Conservation (phyloP, 495 filamentous ascomycete species). For the Annulohypoxylon nitens region DNA sequence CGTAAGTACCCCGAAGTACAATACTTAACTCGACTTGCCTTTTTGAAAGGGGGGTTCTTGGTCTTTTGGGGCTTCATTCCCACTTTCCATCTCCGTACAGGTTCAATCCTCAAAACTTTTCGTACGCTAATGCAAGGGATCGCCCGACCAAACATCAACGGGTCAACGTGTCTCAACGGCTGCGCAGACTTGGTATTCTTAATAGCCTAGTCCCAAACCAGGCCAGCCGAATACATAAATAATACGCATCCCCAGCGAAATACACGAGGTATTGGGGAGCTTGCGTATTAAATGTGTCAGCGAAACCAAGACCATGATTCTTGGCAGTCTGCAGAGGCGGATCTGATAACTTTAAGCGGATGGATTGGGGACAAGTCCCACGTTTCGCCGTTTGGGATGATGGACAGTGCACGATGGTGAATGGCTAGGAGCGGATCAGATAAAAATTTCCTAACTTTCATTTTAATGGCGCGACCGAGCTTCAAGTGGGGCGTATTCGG, state of each 20-base stretch:
- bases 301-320: conserved; percentile 27
- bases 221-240: not conserved
- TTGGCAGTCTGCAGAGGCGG: conserved; percentile 53
- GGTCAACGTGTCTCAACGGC: conserved; percentile 28
- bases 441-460: conserved; percentile 34
- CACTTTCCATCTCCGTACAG: conserved; percentile 35
- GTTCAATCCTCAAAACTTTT: conserved; percentile 28
- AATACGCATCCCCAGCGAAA: not conserved
- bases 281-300: conserved; percentile 29
- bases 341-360: conserved; percentile 66
- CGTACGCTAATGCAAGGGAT: conserved; percentile 41
- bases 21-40: not conserved
- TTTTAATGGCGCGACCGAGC: conserved; percentile 31
- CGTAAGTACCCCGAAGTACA: conserved; percentile 24
- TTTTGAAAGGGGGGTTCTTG: conserved; percentile 5
- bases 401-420: conserved; percentile 1
- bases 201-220: not conserved
- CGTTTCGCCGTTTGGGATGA: not conserved
- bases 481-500: conserved; percentile 35
- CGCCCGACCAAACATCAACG: conserved; percentile 15
- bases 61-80: conserved; percentile 20
- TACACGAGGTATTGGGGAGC: conserved; percentile 37
- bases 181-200: not conserved
- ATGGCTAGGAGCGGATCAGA: conserved; percentile 41
- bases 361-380: conserved; percentile 23